Evolutionary conservation across 768 basidiomycete genomes (phyloP), one percentile per base, ranked within the genome.

Genomic region (Holtermannia corniformis): DNA sequence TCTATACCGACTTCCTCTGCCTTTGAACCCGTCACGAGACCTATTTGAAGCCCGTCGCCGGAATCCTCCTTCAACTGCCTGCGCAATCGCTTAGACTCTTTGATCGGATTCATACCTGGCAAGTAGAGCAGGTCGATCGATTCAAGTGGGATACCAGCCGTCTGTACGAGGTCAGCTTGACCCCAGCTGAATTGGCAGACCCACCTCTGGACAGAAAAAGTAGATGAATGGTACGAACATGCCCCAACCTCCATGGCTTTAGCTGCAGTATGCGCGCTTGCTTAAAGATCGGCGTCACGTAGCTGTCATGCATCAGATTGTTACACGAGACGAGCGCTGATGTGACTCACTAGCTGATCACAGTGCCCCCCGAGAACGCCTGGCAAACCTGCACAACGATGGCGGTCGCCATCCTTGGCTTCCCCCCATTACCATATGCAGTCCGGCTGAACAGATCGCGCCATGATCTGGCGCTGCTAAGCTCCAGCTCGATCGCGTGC

Each of bases 81-180:
- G 23, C 56, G 23, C 11, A 58, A 46, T 20, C 49, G 44, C 5
- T 24, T 47, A 4, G 56, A 53, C 28, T 58, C 56, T 40, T 58
- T 58, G 28, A 58, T 52, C 1, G 56, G 52, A 24, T 58, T 48
- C 11, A 58, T 44, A 16, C 56, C 56, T 1, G 56, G 56, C 11
- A 58, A 21, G 20, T 50, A 58, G 27, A 54, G 50, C 23, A 51
- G 16, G 13, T 61, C 59, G 21, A 62, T 37, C 43, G 55, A 54
- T 43, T 62, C 61, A 43, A 65, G 54, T 13, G 59, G 54, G 1
- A 60, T 21, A 19, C 61, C 59, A 43, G 58, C 60, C n/a, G 64
- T 62, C 58, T 55, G 10, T 22, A 42, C 19, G 3, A n/a, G 12
- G 42, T 16, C 21, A 27, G 47, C 41, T 32, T 26, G 26, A 28